phyloP scores from a whole-genome alignment of 2,329 filamentous ascomycete genomes.

The Paracoccidioides lutzii region DNA sequence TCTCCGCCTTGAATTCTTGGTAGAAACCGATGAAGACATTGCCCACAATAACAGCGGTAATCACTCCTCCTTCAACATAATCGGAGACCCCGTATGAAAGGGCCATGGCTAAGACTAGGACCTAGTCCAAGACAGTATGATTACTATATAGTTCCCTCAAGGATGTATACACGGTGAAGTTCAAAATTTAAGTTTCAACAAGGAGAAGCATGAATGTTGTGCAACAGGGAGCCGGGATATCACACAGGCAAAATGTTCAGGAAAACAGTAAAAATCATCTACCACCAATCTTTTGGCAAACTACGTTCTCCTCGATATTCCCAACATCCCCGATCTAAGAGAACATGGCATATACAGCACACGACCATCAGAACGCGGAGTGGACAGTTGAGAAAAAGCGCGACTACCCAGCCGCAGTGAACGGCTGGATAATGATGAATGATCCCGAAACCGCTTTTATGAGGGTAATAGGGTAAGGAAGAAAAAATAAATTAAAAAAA shows the following conservation, averaged over 20 bases:
- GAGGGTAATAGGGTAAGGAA: not conserved
- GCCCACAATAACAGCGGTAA: slow-evolving; percentile 45
- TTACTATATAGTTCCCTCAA: slow-evolving; percentile 8
- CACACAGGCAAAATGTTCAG: not conserved
- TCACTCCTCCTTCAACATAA: slow-evolving; percentile 47
- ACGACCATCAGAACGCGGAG: not conserved
- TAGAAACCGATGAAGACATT: slow-evolving; percentile 48
- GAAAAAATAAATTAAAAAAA: not conserved
- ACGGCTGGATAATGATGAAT: not conserved
- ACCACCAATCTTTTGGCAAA: not conserved
- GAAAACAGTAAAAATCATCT: not conserved
- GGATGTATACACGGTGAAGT: not conserved
- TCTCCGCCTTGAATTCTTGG: slow-evolving; percentile 48
- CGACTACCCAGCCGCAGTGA: not conserved
- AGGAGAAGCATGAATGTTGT: not conserved
- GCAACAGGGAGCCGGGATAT: not conserved
- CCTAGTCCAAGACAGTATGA: slow-evolving; percentile 32
- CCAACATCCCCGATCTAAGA: not conserved
- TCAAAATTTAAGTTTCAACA: not conserved
- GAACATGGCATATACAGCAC: not conserved
- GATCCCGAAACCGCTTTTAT: not conserved
- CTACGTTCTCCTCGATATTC: not conserved
- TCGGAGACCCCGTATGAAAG: slow-evolving; percentile 44
- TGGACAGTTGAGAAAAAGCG: not conserved
- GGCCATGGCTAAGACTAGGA: slow-evolving; percentile 63